Conservation (phyloP, 345 rosid genomes). For the Clarkia xantiana region DNA sequence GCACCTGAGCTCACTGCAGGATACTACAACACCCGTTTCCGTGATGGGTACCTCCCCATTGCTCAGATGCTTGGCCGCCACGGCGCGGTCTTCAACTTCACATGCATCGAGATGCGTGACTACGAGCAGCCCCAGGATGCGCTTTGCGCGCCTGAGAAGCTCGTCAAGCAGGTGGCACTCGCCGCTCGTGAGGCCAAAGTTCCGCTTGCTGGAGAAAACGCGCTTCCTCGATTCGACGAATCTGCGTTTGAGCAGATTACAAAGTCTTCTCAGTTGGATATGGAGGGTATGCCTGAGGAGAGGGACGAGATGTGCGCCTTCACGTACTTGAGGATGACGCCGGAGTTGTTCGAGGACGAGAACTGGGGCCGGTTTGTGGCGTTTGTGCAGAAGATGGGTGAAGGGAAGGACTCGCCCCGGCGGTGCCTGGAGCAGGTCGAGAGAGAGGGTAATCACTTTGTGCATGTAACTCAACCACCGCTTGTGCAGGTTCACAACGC, state of each 20-base stretch:
- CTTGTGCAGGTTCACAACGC: constrained; percentile 39
- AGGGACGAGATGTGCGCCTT: constrained; percentile 78
- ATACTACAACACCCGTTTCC: constrained; percentile 76
- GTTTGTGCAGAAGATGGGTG: constrained; percentile 88
- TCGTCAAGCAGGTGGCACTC: constrained; percentile 73
- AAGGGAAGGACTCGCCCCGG: constrained; percentile 39
- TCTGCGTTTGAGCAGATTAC: constrained; percentile 69
- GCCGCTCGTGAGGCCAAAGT: constrained; percentile 57
- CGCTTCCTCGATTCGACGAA: constrained; percentile 68
- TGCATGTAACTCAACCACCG: constrained; percentile 57
- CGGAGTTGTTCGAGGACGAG: constrained; percentile 49
- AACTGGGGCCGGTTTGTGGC: constrained; percentile 86
- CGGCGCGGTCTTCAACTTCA: constrained; percentile 84
- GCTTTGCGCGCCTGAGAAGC: constrained; percentile 84
- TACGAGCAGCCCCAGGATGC: constrained; percentile 96
- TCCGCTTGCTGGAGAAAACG: constrained; percentile 89
- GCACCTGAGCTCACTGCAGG: constrained; percentile 99
- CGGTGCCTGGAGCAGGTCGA: constrained; percentile 73
- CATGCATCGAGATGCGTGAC: constrained; percentile 92
- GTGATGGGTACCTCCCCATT: constrained; percentile 85
- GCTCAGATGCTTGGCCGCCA: constrained; percentile 85
- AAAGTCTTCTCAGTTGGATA: constrained; percentile 42
- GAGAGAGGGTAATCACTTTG: constrained; percentile 82
- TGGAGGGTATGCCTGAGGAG: constrained; percentile 22
- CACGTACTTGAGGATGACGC: constrained; percentile 91